phyloP scores from a whole-genome alignment of 305 asterid species.

The Plantago lanceolata region DNA sequence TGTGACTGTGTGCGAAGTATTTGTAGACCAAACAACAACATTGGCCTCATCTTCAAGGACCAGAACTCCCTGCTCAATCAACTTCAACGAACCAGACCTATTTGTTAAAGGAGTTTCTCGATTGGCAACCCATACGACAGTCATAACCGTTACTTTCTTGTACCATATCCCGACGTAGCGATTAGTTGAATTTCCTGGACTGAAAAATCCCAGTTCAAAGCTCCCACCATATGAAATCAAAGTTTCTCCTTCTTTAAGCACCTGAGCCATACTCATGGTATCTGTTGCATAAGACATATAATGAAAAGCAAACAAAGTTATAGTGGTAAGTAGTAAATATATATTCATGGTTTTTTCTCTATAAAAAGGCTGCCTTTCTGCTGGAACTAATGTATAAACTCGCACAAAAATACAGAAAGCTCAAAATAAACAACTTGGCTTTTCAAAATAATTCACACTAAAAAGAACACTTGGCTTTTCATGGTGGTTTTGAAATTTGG shows the following conservation, averaged over 20 bases:
- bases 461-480: too few relatives aligned
- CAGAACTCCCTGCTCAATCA: constrained; percentile 21
- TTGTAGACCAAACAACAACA: constrained; percentile 26
- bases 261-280: constrained; percentile 13
- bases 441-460: too few relatives aligned
- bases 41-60: constrained; percentile 20
- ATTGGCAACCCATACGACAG: constrained; percentile 26
- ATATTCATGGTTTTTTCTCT: background rate
- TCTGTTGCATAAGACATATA: background rate
- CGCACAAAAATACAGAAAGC: too few relatives aligned
- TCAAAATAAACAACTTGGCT: too few relatives aligned
- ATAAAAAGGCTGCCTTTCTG: too few relatives aligned
- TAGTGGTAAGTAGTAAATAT: background rate
- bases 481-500: too few relatives aligned
- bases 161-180: constrained; percentile 31
- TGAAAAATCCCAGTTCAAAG: background rate
- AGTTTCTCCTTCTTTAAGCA: constrained; percentile 23
- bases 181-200: constrained; percentile 24
- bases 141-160: constrained; percentile 7
- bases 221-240: constrained; percentile 23
- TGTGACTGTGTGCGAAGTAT: background rate
- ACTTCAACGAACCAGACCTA: constrained; percentile 18
- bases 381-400: too few relatives aligned
- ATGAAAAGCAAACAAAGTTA: background rate
- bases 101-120: constrained; percentile 18